Percentiles rank a stretch among this genome's conserved stretches.
phyloP scores from a whole-genome alignment of 805 yeast species.

The Maudiozyma turicensis region DNA sequence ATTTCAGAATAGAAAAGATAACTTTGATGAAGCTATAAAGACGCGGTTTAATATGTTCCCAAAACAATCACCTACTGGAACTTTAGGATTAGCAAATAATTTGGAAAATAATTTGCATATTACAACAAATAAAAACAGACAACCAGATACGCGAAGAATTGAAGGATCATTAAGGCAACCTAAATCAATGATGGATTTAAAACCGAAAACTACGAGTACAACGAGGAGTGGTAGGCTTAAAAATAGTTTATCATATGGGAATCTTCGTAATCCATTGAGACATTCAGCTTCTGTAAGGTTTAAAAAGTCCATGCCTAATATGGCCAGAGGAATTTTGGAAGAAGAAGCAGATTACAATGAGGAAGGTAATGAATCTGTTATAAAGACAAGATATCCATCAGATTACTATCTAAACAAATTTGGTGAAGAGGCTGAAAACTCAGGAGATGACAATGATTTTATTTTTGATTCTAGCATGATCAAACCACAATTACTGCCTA shows the following conservation, averaged over 20 bases:
- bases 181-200: slow-evolving; percentile 26
- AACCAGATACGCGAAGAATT: not conserved
- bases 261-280: slow-evolving; percentile 14
- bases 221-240: slow-evolving; percentile 6
- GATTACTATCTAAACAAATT: slow-evolving; percentile 7
- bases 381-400: not conserved
- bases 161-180: slow-evolving; percentile 18
- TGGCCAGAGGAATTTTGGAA: slow-evolving; percentile 7
- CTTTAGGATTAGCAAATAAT: too few relatives aligned
- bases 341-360: slow-evolving; percentile 5
- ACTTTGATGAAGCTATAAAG: slow-evolving; percentile 21
- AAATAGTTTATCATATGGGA: slow-evolving; percentile 23
- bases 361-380: slow-evolving; percentile 4
- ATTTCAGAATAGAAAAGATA: slow-evolving; percentile 19
- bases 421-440: slow-evolving; percentile 9
- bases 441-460: slow-evolving; percentile 14
- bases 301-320: slow-evolving; percentile 23
- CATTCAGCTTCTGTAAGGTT: slow-evolving; percentile 13
- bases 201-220: slow-evolving; percentile 3
- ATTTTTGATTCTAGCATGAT: slow-evolving; percentile 18
- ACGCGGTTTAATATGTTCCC: slow-evolving; percentile 7
- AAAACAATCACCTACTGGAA: not conserved
- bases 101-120: too few relatives aligned
- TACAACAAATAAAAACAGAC: not conserved
- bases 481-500: slow-evolving; percentile 22